Base-by-base conservation (phyloP, 176 grass and related monocot species). In the Chloris gayana region DNA sequence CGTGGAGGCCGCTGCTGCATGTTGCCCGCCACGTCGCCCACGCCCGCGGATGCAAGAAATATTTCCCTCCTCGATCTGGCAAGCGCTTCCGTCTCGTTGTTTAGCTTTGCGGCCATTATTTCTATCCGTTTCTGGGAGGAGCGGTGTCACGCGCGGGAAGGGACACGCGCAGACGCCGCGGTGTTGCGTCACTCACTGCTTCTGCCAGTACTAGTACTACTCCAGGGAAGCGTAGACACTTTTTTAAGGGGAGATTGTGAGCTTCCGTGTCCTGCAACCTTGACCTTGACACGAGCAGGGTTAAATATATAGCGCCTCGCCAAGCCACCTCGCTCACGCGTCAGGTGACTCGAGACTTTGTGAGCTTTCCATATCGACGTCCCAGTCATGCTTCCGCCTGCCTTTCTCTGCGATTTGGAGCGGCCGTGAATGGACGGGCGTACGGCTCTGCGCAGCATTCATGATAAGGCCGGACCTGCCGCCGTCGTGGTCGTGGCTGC, bases 11-110 rank as follows among this genome's bases (percentile, higher is more conserved):
- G 59, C 60, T 34, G 83, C 49, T 78, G 61, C 88, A 89, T 89
- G 88, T 73, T 78, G 83, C 24, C 10, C 73, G 83, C 73, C 79
- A 89, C 83, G 88, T 89, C 21, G n/a, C n/a, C n/a, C n/a, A n/a
- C n/a, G n/a, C n/a, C n/a, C n/a, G 73, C 83, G 35, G 15, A 65
- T 60, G 24, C 64, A 79, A 79, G 35, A 35, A 59, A 47, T 71
- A 15, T 4, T 34, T n/a, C n/a, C n/a, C n/a, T n/a, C n/a, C n/a
- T n/a, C n/a, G n/a, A n/a, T n/a, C n/a, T n/a, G n/a, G n/a, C n/a
- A n/a, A n/a, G n/a, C n/a, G n/a, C n/a, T n/a, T n/a, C n/a, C n/a
- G n/a, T n/a, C n/a, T n/a, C n/a, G n/a, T n/a, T n/a, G n/a, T n/a
- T n/a, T n/a, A n/a, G n/a, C n/a, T n/a, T n/a, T n/a, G n/a, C n/a